Conservation (phyloP, 331 rosid species). For the Quercus tomentella region DNA sequence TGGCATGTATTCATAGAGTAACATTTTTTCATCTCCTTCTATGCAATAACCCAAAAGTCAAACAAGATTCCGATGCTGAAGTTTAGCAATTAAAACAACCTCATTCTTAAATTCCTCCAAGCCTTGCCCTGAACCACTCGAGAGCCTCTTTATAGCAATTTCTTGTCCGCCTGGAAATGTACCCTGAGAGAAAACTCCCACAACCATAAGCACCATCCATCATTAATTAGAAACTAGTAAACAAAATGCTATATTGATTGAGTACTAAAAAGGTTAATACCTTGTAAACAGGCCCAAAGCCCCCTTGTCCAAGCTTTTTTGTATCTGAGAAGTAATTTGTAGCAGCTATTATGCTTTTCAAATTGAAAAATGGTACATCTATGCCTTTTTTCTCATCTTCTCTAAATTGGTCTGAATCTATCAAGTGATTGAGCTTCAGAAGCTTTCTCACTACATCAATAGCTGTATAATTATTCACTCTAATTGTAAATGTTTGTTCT, state of each 20-base stretch:
- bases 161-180: not conserved
- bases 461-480: too few species aligned
- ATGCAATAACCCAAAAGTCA: not conserved
- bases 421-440: conserved; percentile 4
- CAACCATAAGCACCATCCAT: not conserved
- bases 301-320: not conserved
- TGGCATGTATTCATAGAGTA: not conserved
- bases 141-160: not conserved
- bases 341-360: conserved; percentile 31
- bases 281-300: not conserved
- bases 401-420: conserved; percentile 25
- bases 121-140: not conserved
- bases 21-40: not conserved
- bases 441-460: not conserved
- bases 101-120: not conserved
- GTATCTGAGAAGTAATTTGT: conserved; percentile 29
- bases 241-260: too few species aligned
- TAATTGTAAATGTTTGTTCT: not conserved
- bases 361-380: conserved; percentile 36
- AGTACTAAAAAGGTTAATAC: not conserved
- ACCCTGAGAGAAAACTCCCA: not conserved
- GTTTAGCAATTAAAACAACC: not conserved
- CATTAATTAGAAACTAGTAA: not conserved
- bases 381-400: conserved; percentile 36
- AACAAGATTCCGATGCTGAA: not conserved